Evolutionary conservation across 1,284 basidiomycete genomes (phyloP), one percentile per base, ranked within the genome.

Genomic region (Ustilago tritici): DNA sequence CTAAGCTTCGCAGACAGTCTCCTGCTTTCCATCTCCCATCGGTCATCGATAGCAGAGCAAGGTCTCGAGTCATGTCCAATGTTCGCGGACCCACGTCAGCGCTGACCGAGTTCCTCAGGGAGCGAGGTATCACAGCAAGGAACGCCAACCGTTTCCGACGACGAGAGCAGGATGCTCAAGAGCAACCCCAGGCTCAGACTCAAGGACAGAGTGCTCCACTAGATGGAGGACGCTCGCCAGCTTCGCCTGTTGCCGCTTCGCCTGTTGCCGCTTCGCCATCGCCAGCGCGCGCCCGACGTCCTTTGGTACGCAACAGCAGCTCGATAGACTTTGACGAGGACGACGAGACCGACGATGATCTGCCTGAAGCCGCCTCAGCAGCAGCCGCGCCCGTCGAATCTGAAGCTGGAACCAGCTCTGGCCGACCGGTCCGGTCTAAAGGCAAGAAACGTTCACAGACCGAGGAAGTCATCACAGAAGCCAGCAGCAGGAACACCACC

Each of bases 81-180:
- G 92, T 97, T 49, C 90, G 93, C 19, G 95, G 95, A 0, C 95
- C 95, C 0, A 91, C 93, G 0, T 95, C 94, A 53, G 95, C 95
- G 0, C 88, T 98, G 12, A 97, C 95, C 32, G 93, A 95, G 76
- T 98, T 95, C 85, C 89, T 98, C 19, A 91, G 91, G 79, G 92
- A 92, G 83, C 89, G 91, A 66, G 93, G 93, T 8, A 95, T 95
- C 76, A 93, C 91, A 4, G 89, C 91, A 4, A 89, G 90, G 0
- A 90, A 91, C 1, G 88, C 92, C 41, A 91, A 92, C 54, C 74
- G 79, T 23, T 84, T 84, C 56, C 65, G 76, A 36, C 73, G 85
- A 35, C 66, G 76, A 38, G 70, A 79, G 6, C 71, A 74, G 43
- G 70, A 70, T 7, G 50, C 69, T 52, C 64, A 57, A 31, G 78